Percentiles rank a stretch among this genome's conserved stretches.
Conservation (phyloP, 768 basidiomycete species). For the Mycena rosella region DNA sequence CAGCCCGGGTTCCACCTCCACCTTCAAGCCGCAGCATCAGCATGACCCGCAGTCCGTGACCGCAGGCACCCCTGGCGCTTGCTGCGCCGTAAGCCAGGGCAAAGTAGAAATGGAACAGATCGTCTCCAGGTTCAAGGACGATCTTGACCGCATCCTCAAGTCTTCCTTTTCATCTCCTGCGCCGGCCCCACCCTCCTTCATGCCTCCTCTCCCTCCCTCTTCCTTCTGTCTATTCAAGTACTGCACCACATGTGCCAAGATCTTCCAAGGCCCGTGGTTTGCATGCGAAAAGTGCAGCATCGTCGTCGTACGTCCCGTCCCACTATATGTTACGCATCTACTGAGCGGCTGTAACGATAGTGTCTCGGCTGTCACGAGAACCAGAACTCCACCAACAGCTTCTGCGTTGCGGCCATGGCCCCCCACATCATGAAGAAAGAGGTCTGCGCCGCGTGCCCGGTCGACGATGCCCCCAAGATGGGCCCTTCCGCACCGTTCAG, state of each 20-base stretch:
- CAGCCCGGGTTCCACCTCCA: conserved; percentile 33
- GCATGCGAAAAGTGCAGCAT: conserved; percentile 53
- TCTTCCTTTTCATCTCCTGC: conserved; percentile 49
- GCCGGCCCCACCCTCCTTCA: conserved; percentile 5
- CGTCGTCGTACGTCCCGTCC: conserved; percentile 45
- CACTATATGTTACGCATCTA: not conserved
- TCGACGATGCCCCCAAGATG: not conserved
- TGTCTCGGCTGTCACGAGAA: conserved; percentile 48
- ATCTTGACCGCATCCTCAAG: conserved; percentile 60
- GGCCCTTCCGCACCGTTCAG: not conserved
- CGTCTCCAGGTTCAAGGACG: conserved; percentile 38
- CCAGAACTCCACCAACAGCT: conserved; percentile 33
- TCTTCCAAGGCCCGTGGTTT: conserved; percentile 49
- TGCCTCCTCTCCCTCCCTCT: conserved; percentile 31
- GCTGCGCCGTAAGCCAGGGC: conserved; percentile 38
- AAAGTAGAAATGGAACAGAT: conserved; percentile 41
- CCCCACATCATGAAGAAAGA: conserved; percentile 47
- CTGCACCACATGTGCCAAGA: conserved; percentile 52
- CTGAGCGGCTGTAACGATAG: conserved; percentile 39
- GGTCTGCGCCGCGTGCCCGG: conserved; percentile 35
- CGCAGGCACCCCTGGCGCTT: conserved; percentile 27
- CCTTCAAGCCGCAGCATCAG: conserved; percentile 39
- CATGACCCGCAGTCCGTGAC: conserved; percentile 35
- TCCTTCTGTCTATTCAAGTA: conserved; percentile 43
- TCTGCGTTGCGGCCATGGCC: conserved; percentile 46